Percentiles rank a stretch among this genome's conserved stretches.
phyloP scores from a whole-genome alignment of 306 rosid species.

The Cucurbita ficifolia region DNA sequence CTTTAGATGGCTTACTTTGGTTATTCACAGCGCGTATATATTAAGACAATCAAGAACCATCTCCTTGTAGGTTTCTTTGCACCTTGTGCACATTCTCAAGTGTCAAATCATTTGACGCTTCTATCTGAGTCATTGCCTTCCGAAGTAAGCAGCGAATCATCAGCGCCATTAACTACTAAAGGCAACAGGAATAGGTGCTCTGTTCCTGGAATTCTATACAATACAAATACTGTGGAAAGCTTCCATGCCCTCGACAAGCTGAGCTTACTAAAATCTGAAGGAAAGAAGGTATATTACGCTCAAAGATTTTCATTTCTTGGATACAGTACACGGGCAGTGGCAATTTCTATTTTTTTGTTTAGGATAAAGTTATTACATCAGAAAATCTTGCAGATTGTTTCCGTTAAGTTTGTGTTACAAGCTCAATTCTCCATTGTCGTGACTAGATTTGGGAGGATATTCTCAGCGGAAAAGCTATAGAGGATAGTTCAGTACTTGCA shows the following conservation, averaged over 20 bases:
- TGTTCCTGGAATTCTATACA: conserved; percentile 64
- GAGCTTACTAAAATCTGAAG: conserved; percentile 51
- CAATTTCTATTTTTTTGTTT: background rate
- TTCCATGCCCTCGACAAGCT: conserved; percentile 61
- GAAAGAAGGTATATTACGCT: conserved; percentile 40
- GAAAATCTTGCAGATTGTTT: background rate
- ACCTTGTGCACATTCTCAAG: conserved; percentile 79
- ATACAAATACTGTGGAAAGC: conserved; percentile 71
- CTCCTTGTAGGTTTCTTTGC: conserved; percentile 65
- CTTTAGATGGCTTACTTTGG: background rate
- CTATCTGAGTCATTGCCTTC: conserved; percentile 67
- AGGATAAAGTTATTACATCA: background rate
- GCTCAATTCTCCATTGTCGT: conserved; percentile 9
- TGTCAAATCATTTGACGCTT: conserved; percentile 67
- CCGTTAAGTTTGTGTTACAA: conserved; percentile 5
- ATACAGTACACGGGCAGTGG: background rate
- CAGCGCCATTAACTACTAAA: conserved; percentile 17
- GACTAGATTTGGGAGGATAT: conserved; percentile 89
- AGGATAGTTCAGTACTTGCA: conserved; percentile 61
- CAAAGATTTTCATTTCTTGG: background rate
- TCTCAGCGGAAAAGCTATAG: conserved; percentile 63
- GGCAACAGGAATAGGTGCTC: conserved; percentile 76
- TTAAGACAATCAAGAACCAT: background rate
- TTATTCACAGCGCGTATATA: background rate
- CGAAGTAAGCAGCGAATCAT: conserved; percentile 37